These are phyloP conservation scores for Leccinum subrobustum DNA, from an alignment of 1,284 basidiomycete genomes.

Conservation along the genomic window DNA sequence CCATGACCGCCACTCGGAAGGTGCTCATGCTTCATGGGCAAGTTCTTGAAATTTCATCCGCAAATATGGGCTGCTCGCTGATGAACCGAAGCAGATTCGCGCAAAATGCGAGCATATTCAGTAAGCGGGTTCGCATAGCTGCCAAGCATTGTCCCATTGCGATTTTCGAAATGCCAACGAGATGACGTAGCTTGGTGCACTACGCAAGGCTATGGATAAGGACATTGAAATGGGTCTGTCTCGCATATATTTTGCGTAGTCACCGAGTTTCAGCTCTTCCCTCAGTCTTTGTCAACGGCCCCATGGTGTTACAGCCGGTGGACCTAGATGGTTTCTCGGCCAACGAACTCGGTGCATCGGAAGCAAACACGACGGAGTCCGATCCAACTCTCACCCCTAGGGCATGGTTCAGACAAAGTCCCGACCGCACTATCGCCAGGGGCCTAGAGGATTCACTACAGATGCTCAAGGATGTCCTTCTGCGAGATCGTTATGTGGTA, in stretches of 20 bases:
- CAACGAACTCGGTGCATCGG: slow-evolving; percentile 50
- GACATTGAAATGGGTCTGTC: slow-evolving; percentile 66
- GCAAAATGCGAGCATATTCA: slow-evolving; percentile 79
- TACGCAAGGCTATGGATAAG: slow-evolving; percentile 68
- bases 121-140: slow-evolving; percentile 62
- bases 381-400: slow-evolving; percentile 69
- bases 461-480: slow-evolving; percentile 25
- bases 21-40: slow-evolving; percentile 34
- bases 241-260: neutral
- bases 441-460: slow-evolving; percentile 61
- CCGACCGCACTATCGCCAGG: slow-evolving; percentile 47
- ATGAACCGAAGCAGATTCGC: slow-evolving; percentile 58
- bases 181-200: slow-evolving; percentile 60
- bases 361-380: slow-evolving; percentile 44
- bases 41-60: slow-evolving; percentile 9
- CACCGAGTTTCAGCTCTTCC: neutral
- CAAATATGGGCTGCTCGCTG: neutral
- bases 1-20: slow-evolving; percentile 29
- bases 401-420: slow-evolving; percentile 73
- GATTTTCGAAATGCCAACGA: slow-evolving; percentile 2
- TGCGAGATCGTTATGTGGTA: slow-evolving; percentile 54
- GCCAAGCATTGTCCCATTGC: neutral
- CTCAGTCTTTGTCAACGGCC: slow-evolving; percentile 82
- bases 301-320: slow-evolving; percentile 68
- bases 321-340: slow-evolving; percentile 56